phyloP scores from a whole-genome alignment of 106 monocot species.

The Iris macrosiphon region DNA sequence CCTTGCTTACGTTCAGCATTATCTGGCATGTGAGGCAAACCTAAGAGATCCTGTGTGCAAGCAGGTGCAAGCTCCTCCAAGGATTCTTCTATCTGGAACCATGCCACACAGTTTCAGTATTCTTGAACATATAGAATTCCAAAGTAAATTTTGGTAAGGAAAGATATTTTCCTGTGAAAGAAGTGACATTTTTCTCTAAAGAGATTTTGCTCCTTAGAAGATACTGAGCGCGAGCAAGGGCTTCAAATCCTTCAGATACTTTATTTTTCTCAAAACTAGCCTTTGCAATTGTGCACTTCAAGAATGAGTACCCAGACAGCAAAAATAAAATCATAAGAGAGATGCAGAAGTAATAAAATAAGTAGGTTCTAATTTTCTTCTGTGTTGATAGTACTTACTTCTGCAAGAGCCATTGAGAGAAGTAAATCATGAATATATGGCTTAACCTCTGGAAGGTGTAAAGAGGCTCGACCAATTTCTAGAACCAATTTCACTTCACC shows the following conservation, averaged over 20 bases:
- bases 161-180: slow-evolving; percentile 50
- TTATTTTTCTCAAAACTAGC: slow-evolving; percentile 67
- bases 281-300: slow-evolving; percentile 85
- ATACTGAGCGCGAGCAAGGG: slow-evolving; percentile 78
- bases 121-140: too few species aligned
- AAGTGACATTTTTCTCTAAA: slow-evolving; percentile 57
- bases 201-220: slow-evolving; percentile 65
- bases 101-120: slow-evolving; percentile 8
- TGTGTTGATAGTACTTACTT: slow-evolving; percentile 49
- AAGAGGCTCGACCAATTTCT: slow-evolving; percentile 54
- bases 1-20: slow-evolving; percentile 57
- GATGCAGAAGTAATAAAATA: neutral
- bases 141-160: neutral
- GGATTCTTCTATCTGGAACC: slow-evolving; percentile 76
- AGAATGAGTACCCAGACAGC: slow-evolving; percentile 3
- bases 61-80: slow-evolving; percentile 87
- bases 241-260: slow-evolving; percentile 85
- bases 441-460: slow-evolving; percentile 53
- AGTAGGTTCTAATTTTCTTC: neutral
- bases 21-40: slow-evolving; percentile 49
- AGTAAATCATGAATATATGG: slow-evolving; percentile 77
- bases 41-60: slow-evolving; percentile 69
- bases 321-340: neutral
- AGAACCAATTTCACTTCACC: slow-evolving; percentile 77
- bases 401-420: slow-evolving; percentile 82